Percentiles rank a stretch among this genome's conserved stretches.
Evolutionary conservation across 1,139 yeast genomes (phyloP).

Genomic region (Yamadazyma trypodendri): DNA sequence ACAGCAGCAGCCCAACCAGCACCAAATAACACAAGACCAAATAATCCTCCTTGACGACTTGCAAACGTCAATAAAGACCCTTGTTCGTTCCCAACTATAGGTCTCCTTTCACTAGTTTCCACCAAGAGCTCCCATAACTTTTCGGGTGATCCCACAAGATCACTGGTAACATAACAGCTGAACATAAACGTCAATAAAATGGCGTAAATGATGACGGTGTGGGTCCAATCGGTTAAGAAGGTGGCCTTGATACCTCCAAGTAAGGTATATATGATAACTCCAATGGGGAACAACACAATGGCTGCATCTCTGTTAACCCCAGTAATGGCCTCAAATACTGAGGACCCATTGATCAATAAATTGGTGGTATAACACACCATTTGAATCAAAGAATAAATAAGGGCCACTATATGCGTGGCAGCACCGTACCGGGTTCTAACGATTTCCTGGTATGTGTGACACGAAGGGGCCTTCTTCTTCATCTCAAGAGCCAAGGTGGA

Average conservation of each 20-base stretch:
- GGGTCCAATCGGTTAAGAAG: constrained; percentile 46
- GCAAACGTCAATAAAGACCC: constrained; percentile 49
- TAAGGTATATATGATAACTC: constrained; percentile 47
- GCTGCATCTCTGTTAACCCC: constrained; percentile 21
- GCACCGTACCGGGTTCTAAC: constrained; percentile 68
- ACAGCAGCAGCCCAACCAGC: constrained; percentile 31
- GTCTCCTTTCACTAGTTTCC: constrained; percentile 29
- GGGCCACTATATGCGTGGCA: constrained; percentile 18
- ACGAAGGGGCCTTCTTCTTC: constrained; percentile 70
- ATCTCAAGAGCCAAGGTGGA: constrained; percentile 76
- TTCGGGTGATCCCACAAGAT: constrained; percentile 45
- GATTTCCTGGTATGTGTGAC: constrained; percentile 75
- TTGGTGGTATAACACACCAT: constrained; percentile 19
- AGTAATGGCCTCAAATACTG: constrained; percentile 17
- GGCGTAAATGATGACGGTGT: constrained; percentile 39
- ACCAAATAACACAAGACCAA: constrained; percentile 21
- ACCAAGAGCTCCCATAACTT: constrained; percentile 45
- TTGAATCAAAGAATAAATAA: constrained; percentile 17
- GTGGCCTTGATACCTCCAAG: constrained; percentile 49
- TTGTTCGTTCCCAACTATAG: constrained; percentile 42
- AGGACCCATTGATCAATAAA: constrained; percentile 19
- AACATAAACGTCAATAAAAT: constrained; percentile 42
- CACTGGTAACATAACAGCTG: constrained; percentile 38
- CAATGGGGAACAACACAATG: constrained; percentile 46
- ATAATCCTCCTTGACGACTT: constrained; percentile 41